These are phyloP conservation scores for Bipolaris zeicola DNA, from an alignment of 2,329 filamentous ascomycete species.

Conservation along the genomic window DNA sequence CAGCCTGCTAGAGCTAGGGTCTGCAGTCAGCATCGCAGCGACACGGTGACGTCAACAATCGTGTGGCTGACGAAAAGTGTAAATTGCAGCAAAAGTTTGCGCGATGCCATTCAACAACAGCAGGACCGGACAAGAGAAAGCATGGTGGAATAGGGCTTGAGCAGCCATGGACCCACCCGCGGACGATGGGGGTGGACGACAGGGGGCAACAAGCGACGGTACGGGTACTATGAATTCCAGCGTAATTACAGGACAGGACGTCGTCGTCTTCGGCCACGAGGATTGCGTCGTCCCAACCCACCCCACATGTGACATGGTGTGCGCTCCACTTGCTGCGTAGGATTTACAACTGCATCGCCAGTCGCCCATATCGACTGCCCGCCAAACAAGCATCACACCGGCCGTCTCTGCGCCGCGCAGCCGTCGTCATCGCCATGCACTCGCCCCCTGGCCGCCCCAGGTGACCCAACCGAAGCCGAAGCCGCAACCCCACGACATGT, in stretches of 20 bases:
- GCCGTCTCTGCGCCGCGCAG: conserved; percentile 20
- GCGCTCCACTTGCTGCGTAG: not conserved
- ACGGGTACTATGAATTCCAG: not conserved
- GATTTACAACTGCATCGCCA: not conserved
- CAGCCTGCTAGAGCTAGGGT: not conserved
- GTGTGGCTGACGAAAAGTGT: not conserved
- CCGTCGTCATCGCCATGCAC: conserved; percentile 33
- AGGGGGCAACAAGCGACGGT: conserved; percentile 9
- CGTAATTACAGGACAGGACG: not conserved
- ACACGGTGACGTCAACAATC: not conserved
- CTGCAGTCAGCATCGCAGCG: not conserved
- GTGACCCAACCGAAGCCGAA: conserved; percentile 29
- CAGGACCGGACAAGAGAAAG: not conserved
- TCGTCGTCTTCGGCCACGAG: not conserved
- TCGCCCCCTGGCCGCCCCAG: conserved; percentile 28
- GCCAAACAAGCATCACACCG: not conserved
- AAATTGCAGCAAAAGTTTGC: not conserved
- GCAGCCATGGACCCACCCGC: not conserved
- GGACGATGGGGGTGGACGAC: not conserved
- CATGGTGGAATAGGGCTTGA: not conserved
- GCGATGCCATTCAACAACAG: not conserved
- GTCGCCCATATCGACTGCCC: conserved; percentile 2
- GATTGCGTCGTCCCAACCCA: not conserved
- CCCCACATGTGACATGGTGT: conserved; percentile 14
- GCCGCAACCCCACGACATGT: conserved; percentile 33